These are phyloP conservation scores for Sindora glabra DNA, from an alignment of 306 rosid genomes.

Conservation along the genomic window DNA sequence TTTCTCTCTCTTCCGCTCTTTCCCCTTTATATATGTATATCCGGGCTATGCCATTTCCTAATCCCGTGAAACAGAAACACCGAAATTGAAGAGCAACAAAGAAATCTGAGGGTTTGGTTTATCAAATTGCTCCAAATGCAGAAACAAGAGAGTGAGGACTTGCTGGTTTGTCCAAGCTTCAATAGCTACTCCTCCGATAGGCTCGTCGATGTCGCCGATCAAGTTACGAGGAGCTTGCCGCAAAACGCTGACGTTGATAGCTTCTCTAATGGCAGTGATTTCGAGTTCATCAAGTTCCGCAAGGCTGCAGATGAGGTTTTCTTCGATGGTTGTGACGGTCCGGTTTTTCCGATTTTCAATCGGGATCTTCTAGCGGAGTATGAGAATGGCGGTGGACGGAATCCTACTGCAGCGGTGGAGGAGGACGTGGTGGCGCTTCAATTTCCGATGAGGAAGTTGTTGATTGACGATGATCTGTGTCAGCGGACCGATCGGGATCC, in stretches of 20 bases:
- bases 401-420: background rate
- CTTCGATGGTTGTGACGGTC: slow-evolving; percentile 16
- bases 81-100: background rate
- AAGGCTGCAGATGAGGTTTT: slow-evolving; percentile 15
- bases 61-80: background rate
- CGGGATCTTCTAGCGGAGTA: slow-evolving; percentile 19
- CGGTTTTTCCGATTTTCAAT: slow-evolving; percentile 60
- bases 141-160: slow-evolving; percentile 2
- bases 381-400: background rate
- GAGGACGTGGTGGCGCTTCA: slow-evolving; percentile 13
- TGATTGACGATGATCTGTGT: slow-evolving; percentile 10
- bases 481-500: background rate
- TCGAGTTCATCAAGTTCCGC: slow-evolving; percentile 59
- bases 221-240: background rate
- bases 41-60: background rate
- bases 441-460: slow-evolving; percentile 18
- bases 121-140: no score
- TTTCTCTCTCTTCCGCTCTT: background rate
- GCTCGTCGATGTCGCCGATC: slow-evolving; percentile 13
- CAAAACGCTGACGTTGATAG: background rate
- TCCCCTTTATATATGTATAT: no score
- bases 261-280: slow-evolving; percentile 17
- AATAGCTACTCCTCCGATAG: slow-evolving; percentile 25
- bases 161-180: slow-evolving; percentile 32
- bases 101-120: background rate